Evolutionary conservation across 2,329 filamentous ascomycete genomes (phyloP).

Genomic region (Clarireedia paspali): DNA sequence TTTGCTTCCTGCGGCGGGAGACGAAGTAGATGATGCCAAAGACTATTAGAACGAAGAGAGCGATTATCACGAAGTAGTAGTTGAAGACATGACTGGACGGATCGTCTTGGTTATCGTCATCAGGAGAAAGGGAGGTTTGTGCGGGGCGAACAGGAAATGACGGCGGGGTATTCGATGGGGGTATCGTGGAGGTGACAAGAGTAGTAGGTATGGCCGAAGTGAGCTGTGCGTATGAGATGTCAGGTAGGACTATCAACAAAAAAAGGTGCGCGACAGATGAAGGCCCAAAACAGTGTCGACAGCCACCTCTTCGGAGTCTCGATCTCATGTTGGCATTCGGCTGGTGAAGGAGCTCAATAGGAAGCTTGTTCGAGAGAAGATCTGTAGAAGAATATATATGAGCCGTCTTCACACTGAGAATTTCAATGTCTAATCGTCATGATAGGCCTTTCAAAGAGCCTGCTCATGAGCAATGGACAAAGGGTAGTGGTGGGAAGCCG

Average conservation of each 20-base stretch:
- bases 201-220: slow-evolving; percentile 9
- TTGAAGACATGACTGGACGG: slow-evolving; percentile 42
- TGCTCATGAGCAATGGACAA: background rate
- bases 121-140: background rate
- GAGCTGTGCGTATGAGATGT: slow-evolving; percentile 19
- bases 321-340: background rate
- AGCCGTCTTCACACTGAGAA: background rate
- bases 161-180: slow-evolving; percentile 4
- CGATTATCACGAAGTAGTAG: slow-evolving; percentile 45
- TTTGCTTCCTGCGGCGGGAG: slow-evolving; percentile 30
- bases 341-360: too few relatives aligned
- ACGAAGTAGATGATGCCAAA: slow-evolving; percentile 37
- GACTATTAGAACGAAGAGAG: slow-evolving; percentile 37
- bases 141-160: background rate
- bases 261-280: slow-evolving; percentile 19
- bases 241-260: slow-evolving; percentile 20
- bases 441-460: background rate
- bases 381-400: background rate
- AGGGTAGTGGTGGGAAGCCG: background rate
- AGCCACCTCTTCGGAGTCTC: slow-evolving; percentile 3
- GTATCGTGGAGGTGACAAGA: slow-evolving; percentile 9
- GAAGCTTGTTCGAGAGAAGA: too few relatives aligned
- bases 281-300: slow-evolving; percentile 13
- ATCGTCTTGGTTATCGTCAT: slow-evolving; percentile 7
- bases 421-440: background rate